phyloP scores from a whole-genome alignment of 495 filamentous ascomycete genomes.

The Pseudevernia furfuracea region DNA sequence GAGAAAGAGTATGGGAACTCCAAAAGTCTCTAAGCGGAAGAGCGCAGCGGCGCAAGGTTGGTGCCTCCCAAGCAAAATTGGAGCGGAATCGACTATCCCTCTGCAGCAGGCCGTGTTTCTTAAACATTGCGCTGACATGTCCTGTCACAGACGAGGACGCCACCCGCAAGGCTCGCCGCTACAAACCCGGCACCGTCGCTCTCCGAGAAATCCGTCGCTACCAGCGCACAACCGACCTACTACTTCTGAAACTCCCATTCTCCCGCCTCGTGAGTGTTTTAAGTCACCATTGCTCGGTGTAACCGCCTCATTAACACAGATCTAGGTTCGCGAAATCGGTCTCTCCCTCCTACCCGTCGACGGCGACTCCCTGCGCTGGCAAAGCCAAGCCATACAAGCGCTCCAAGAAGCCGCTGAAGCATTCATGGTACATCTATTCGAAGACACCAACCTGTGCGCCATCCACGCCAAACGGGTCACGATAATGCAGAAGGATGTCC shows the following conservation, averaged over 20 bases:
- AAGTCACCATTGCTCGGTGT: not conserved
- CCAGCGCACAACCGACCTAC: slow-evolving; percentile 72
- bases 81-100: not conserved
- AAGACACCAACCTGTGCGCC: slow-evolving; percentile 91
- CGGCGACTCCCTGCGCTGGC: slow-evolving; percentile 69
- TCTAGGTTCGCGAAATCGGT: slow-evolving; percentile 77
- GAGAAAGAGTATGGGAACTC: slow-evolving; percentile 14
- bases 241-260: slow-evolving; percentile 78
- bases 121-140: not conserved
- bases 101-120: not conserved
- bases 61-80: not conserved
- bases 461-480: slow-evolving; percentile 95
- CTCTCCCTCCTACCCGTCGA: slow-evolving; percentile 44
- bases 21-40: slow-evolving; percentile 11
- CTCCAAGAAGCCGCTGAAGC: slow-evolving; percentile 90
- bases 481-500: slow-evolving; percentile 96
- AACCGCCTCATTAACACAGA: not conserved
- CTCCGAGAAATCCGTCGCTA: slow-evolving; percentile 80
- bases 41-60: slow-evolving; percentile 12
- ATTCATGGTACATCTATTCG: slow-evolving; percentile 88
- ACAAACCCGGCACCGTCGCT: slow-evolving; percentile 76
- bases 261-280: slow-evolving; percentile 67
- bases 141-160: slow-evolving; percentile 1
- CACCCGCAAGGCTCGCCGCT: slow-evolving; percentile 46
- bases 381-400: slow-evolving; percentile 82